Evolutionary conservation across 1,139 yeast species (phyloP).

Genomic region (Scheffersomyces segobiensis): DNA sequence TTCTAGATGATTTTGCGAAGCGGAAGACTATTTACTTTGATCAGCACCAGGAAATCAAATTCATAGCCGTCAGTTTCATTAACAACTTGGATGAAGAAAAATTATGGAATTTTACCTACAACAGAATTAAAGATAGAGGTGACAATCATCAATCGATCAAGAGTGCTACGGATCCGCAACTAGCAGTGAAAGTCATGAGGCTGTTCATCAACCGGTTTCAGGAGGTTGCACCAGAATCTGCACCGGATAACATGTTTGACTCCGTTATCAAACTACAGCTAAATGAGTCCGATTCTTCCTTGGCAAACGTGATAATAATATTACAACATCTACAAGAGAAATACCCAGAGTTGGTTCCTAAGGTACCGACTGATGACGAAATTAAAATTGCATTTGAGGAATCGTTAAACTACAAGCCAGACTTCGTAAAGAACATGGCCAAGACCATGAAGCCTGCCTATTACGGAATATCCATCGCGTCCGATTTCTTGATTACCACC

Average conservation of each 20-base stretch:
- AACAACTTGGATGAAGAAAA: slow-evolving; percentile 27
- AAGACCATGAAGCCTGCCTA: slow-evolving; percentile 18
- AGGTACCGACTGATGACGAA: slow-evolving; percentile 41
- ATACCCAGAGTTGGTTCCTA: slow-evolving; percentile 50
- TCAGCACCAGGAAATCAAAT: slow-evolving; percentile 36
- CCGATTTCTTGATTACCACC: slow-evolving; percentile 2
- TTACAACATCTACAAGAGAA: slow-evolving; percentile 34
- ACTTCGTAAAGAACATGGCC: slow-evolving; percentile 39
- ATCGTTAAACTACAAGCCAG: slow-evolving; percentile 57
- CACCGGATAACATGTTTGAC: slow-evolving; percentile 74
- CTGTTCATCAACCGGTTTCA: slow-evolving; percentile 76
- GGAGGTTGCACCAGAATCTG: slow-evolving; percentile 41
- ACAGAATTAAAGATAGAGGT: slow-evolving; percentile 69
- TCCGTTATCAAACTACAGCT: slow-evolving; percentile 52
- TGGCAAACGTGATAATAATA: slow-evolving; percentile 50
- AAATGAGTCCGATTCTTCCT: slow-evolving; percentile 49
- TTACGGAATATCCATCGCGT: slow-evolving; percentile 28
- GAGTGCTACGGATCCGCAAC: slow-evolving; percentile 39
- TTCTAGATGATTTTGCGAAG: slow-evolving; percentile 55
- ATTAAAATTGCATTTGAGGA: slow-evolving; percentile 42
- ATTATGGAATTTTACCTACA: slow-evolving; percentile 53
- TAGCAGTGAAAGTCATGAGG: slow-evolving; percentile 61
- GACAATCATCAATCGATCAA: slow-evolving; percentile 90
- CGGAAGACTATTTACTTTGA: slow-evolving; percentile 37
- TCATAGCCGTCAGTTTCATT: slow-evolving; percentile 73